Evolutionary conservation across 2,329 filamentous ascomycete species (phyloP).

Genomic region (Alternaria sp.): DNA sequence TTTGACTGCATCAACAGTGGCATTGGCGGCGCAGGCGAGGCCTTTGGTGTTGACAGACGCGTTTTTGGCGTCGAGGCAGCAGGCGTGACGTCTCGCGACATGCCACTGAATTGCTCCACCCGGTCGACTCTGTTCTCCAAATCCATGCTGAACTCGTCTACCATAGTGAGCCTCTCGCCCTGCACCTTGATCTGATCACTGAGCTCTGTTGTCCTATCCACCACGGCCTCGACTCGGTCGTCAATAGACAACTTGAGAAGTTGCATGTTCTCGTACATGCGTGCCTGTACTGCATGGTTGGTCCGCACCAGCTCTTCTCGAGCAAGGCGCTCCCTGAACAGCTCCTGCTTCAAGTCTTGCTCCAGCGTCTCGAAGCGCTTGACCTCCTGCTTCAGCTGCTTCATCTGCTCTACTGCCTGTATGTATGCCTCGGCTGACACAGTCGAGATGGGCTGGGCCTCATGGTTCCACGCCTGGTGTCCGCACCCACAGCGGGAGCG

Average conservation of each 20-base stretch:
- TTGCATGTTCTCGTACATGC: conserved; percentile 49
- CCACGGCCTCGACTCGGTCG: conserved; percentile 50
- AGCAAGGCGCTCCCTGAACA: conserved; percentile 43
- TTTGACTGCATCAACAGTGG: conserved; percentile 38
- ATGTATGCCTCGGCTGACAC: conserved; percentile 47
- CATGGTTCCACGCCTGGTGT: conserved; percentile 56
- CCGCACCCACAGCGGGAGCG: conserved; percentile 55
- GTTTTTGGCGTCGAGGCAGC: conserved; percentile 37
- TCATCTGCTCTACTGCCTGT: conserved; percentile 46
- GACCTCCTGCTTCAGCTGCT: conserved; percentile 42
- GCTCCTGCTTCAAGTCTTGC: conserved; percentile 46
- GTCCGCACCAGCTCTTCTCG: conserved; percentile 43
- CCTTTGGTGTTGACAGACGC: conserved; percentile 25
- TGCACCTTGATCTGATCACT: conserved; percentile 47
- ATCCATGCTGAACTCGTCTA: conserved; percentile 51
- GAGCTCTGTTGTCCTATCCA: conserved; percentile 48
- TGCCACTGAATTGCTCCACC: conserved; percentile 34
- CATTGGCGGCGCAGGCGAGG: conserved; percentile 36
- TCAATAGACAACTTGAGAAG: conserved; percentile 48
- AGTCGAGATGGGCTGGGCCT: conserved; percentile 40
- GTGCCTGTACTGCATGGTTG: conserved; percentile 42
- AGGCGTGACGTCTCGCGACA: conserved; percentile 40
- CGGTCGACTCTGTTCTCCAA: conserved; percentile 47
- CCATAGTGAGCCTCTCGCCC: conserved; percentile 41
- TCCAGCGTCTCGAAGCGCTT: conserved; percentile 43